Percentiles rank a stretch among this genome's conserved stretches.
Evolutionary conservation across 495 filamentous ascomycete genomes (phyloP).

Genomic region (Neurospora sp.): DNA sequence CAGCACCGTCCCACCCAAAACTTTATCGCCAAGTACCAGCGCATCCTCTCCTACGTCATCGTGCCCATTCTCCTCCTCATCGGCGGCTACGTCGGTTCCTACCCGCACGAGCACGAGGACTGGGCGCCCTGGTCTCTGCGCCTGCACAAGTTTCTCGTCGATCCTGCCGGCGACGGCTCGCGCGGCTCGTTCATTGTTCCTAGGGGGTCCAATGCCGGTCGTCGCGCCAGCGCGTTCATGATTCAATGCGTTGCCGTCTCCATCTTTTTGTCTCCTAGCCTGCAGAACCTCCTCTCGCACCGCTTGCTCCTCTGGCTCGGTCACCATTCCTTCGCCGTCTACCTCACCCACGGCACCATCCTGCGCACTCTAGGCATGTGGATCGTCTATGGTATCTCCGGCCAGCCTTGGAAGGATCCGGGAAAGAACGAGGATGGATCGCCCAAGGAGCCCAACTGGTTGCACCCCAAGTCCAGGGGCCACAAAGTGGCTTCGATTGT

Average conservation of each 20-base stretch:
- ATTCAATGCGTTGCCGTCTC: slow-evolving; percentile 43
- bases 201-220: slow-evolving; percentile 39
- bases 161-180: slow-evolving; percentile 13
- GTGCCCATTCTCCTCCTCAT: slow-evolving; percentile 32
- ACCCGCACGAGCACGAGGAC: slow-evolving; percentile 49
- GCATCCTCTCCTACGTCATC: slow-evolving; percentile 35
- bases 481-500: slow-evolving; percentile 19
- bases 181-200: slow-evolving; percentile 47
- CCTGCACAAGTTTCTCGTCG: slow-evolving; percentile 27
- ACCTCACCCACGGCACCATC: slow-evolving; percentile 55
- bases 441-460: slow-evolving; percentile 13
- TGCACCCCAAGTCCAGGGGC: slow-evolving; percentile 30
- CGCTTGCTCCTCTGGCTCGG: slow-evolving; percentile 53
- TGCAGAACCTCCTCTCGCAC: slow-evolving; percentile 47
- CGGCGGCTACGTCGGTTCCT: slow-evolving; percentile 48
- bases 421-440: slow-evolving; percentile 23
- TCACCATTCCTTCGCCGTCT: slow-evolving; percentile 58
- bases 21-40: slow-evolving; percentile 38
- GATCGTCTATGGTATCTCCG: slow-evolving; percentile 52
- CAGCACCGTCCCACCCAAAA: slow-evolving; percentile 43
- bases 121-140: slow-evolving; percentile 47
- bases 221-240: slow-evolving; percentile 42
- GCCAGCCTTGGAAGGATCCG: slow-evolving; percentile 33
- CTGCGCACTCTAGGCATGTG: slow-evolving; percentile 51
- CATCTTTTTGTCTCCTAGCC: slow-evolving; percentile 45